Conservation (phyloP, 352 stramenopile genomes). For the Pelagophyceae sp. region DNA sequence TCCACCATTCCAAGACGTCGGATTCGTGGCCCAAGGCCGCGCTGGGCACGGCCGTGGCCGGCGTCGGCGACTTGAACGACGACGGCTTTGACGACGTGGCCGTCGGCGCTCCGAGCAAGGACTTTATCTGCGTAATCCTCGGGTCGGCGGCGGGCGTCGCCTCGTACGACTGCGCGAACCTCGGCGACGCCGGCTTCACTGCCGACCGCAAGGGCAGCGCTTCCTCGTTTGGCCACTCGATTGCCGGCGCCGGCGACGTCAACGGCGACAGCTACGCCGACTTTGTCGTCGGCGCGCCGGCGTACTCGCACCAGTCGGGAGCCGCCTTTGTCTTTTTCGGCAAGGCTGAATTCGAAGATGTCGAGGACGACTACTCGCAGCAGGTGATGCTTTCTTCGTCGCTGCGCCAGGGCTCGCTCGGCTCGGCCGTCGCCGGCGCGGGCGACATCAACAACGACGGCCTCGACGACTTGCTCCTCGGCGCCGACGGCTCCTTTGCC, state of each 20-base stretch:
- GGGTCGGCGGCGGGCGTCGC: neutral
- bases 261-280: constrained; percentile 1
- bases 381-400: neutral
- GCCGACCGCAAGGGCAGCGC: neutral
- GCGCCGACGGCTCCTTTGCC: neutral
- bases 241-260: constrained; percentile 3
- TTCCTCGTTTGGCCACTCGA: neutral
- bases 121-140: neutral
- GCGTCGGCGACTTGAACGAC: constrained; percentile 12
- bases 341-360: neutral
- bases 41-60: neutral
- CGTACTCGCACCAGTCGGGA: neutral
- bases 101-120: neutral
- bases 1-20: neutral
- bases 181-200: neutral
- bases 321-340: neutral
- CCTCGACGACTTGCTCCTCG: constrained; percentile 7
- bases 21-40: neutral
- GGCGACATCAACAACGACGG: constrained; percentile 20
- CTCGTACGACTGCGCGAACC: neutral
- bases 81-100: constrained; percentile 10
- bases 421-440: neutral
- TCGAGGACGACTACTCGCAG: neutral
- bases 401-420: neutral
- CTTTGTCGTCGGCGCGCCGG: constrained; percentile 7